A percentile compares a stretch with the other conserved stretches of the same genome.
Conservation (phyloP, 768 basidiomycete genomes). For the Pleurotus tuoliensis region DNA sequence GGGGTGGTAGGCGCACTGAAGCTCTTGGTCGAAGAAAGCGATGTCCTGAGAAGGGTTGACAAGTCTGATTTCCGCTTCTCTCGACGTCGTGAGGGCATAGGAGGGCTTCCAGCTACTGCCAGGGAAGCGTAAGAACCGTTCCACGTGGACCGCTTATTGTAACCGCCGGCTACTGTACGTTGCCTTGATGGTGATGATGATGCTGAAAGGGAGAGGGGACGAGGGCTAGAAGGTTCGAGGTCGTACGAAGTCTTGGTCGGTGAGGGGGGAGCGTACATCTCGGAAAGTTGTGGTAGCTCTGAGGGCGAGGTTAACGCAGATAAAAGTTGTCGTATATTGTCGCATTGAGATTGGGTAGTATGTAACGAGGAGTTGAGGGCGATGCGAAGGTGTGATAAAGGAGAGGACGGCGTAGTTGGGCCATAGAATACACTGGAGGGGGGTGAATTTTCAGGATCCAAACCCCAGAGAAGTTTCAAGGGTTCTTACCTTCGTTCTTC, state of each 20-base stretch:
- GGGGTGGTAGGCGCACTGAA: slow-evolving; percentile 38
- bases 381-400: slow-evolving; percentile 59
- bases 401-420: slow-evolving; percentile 41
- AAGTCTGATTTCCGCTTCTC: slow-evolving; percentile 57
- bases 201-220: slow-evolving; percentile 44
- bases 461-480: background rate
- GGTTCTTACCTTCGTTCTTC: slow-evolving; percentile 60
- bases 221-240: slow-evolving; percentile 19
- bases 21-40: slow-evolving; percentile 18
- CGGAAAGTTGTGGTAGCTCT: slow-evolving; percentile 72
- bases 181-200: slow-evolving; percentile 18
- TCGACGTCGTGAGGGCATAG: slow-evolving; percentile 36
- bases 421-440: slow-evolving; percentile 30
- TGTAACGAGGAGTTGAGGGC: slow-evolving; percentile 71
- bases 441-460: background rate
- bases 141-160: slow-evolving; percentile 70
- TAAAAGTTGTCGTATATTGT: slow-evolving; percentile 76
- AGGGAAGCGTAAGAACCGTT: slow-evolving; percentile 61
- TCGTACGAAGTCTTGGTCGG: slow-evolving; percentile 34
- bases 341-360: slow-evolving; percentile 76
- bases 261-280: slow-evolving; percentile 87
- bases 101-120: slow-evolving; percentile 43
- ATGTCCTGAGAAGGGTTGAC: slow-evolving; percentile 36
- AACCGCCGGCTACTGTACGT: slow-evolving; percentile 23
- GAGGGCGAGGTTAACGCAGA: slow-evolving; percentile 69